Percentiles rank a stretch among this genome's conserved stretches.
phyloP scores from a whole-genome alignment of 192 early-diverging fungal species.

The Globomyces pollinis-pini region DNA sequence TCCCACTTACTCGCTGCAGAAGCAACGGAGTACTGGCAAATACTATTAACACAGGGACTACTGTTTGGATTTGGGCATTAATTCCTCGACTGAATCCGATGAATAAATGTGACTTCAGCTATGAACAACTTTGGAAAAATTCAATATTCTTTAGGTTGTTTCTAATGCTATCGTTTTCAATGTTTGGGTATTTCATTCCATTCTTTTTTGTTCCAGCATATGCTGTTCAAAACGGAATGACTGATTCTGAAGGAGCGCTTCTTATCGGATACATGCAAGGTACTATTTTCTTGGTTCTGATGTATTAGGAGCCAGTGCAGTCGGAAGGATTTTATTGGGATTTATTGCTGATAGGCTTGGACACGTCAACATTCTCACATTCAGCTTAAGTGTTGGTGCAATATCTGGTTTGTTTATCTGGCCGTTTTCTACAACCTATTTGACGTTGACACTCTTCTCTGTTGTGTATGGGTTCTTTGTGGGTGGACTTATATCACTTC shows the following conservation, averaged over 20 bases:
- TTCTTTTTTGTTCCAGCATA: conserved; percentile 21
- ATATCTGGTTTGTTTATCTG: conserved; percentile 33
- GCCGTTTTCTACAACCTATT: conserved; percentile 38
- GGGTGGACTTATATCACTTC: conserved; percentile 36
- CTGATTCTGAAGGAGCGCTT: conserved; percentile 53
- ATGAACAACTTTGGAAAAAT: background rate
- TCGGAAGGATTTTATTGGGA: conserved; percentile 57
- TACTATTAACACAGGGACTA: conserved; percentile 65
- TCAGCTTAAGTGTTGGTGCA: conserved; percentile 26
- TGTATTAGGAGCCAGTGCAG: conserved; percentile 46
- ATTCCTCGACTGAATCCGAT: conserved; percentile 49
- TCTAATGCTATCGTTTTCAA: background rate
- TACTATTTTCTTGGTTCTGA: conserved; percentile 55
- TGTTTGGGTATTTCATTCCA: background rate
- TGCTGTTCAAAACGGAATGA: conserved; percentile 51
- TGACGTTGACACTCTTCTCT: conserved; percentile 22
- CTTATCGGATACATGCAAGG: conserved; percentile 61
- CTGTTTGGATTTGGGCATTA: conserved; percentile 67
- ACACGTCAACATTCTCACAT: conserved; percentile 55
- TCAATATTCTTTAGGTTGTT: conserved; percentile 1
- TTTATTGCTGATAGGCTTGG: conserved; percentile 55
- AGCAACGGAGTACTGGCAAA: conserved; percentile 53
- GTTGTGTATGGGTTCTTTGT: conserved; percentile 33
- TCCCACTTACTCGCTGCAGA: conserved; percentile 40
- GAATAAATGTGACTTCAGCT: conserved; percentile 38